Evolutionary conservation across 2,329 filamentous ascomycete genomes (phyloP), one percentile per base, ranked within the genome.

Genomic region (Colletotrichum sp.): DNA sequence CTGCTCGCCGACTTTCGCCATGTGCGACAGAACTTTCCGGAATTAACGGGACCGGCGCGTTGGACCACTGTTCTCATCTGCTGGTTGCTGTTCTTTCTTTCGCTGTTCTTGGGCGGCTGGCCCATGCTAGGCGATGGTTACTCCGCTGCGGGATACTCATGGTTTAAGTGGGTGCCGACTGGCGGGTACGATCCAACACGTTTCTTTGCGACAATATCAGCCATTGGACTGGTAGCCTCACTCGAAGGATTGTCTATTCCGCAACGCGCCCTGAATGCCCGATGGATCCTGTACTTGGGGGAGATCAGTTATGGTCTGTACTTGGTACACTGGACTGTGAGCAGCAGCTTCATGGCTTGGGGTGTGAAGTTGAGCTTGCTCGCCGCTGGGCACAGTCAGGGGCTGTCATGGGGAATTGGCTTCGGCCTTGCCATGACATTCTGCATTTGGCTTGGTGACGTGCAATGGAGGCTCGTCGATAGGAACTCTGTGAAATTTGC

Each of bases 301-400:
- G 88, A 89, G 63, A 87, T 93, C 70, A 93, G 91, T 0, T 94
- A 90, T 80, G 87, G 89, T 2, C 84, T 94, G 16, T 94, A 94
- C 82, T 85, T 94, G 11, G 87, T 93, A 11, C 92, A 94, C 78
- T 93, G 92, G 0, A 59, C 55, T 59, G 55, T 30, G 22, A 59
- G 55, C 13, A 59, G 55, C 16, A 59, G 25, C 12, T 69, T 19
- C 27, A 11, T 44, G 15, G 19, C 22, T 25, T 22, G 27, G 52
- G 64, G 64, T 15, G 30, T 72, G n/a, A 72, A 36, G 36, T 36
- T 27, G 15, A 8, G 22, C 34, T 25, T 72, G 22, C n/a, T 69
- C 32, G 16, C 44, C 15, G 64, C 52, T 11, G 64, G 71, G 3
- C 49, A 69, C 44, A 62, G 27, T 19, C 27, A 59, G 11, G 8